phyloP scores from a whole-genome alignment of 2,329 filamentous ascomycete species.

The Nakataea oryzae region DNA sequence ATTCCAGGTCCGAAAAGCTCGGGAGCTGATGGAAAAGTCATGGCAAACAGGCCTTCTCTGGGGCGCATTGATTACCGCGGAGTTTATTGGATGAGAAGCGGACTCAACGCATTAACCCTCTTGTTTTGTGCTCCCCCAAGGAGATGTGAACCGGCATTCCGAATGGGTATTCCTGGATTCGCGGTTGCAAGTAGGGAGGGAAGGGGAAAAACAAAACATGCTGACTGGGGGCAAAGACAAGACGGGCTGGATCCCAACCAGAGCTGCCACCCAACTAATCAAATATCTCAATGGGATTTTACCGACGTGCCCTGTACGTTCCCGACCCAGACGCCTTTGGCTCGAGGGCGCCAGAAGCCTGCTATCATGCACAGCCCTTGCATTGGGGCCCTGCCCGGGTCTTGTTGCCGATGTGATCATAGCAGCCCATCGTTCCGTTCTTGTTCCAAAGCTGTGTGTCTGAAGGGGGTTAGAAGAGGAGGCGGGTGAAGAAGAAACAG shows the following conservation, averaged over 20 bases:
- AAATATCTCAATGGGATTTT: not conserved
- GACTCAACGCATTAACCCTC: not conserved
- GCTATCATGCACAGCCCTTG: not conserved
- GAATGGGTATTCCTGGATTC: not conserved
- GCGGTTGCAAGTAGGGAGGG: not conserved
- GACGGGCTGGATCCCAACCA: not conserved
- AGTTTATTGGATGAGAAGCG: constrained; percentile 52
- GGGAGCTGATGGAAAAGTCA: constrained; percentile 54
- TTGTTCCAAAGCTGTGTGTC: constrained; percentile 24
- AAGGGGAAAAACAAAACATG: not conserved
- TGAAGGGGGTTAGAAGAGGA: constrained; percentile 6
- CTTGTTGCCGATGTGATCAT: constrained; percentile 23
- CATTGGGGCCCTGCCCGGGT: constrained; percentile 7
- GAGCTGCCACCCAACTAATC: not conserved
- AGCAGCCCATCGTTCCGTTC: constrained; percentile 27
- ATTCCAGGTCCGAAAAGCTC: constrained; percentile 44
- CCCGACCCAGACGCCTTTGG: not conserved
- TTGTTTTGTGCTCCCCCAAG: not conserved
- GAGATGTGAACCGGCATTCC: not conserved
- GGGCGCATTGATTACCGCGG: constrained; percentile 56
- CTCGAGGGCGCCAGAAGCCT: not conserved
- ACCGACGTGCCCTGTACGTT: not conserved
- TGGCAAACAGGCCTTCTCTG: constrained; percentile 60
- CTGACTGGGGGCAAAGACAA: not conserved
- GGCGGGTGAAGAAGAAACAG: not conserved